phyloP scores from a whole-genome alignment of 73 alveolate species.

The Paramecium primaurelia region DNA sequence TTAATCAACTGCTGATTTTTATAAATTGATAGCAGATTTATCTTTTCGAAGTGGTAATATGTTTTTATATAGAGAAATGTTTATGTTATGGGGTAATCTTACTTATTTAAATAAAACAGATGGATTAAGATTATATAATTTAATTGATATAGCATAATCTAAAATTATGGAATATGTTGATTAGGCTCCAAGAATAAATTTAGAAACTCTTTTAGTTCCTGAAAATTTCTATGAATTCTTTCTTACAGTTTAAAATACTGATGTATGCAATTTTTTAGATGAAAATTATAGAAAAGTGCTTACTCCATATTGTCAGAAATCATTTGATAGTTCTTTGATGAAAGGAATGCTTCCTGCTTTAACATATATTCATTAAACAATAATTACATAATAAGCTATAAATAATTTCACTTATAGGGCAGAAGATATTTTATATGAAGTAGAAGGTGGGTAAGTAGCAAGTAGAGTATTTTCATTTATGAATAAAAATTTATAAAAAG shows the following conservation, averaged over 20 bases:
- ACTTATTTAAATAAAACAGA: background rate
- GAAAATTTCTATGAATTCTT: background rate
- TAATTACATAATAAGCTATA: background rate
- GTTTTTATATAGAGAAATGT: conserved; percentile 15
- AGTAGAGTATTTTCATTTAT: conserved; percentile 1
- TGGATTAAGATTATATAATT: background rate
- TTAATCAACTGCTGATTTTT: background rate
- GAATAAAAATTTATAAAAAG: background rate
- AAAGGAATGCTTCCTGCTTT: background rate
- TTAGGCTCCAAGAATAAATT: conserved; percentile 12
- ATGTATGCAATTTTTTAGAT: background rate
- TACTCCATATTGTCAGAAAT: background rate
- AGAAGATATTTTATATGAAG: background rate
- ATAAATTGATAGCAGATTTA: conserved; percentile 27
- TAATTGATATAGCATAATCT: background rate
- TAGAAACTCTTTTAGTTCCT: background rate
- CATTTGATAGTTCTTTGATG: background rate
- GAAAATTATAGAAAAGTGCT: background rate
- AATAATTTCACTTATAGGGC: conserved; percentile 10
- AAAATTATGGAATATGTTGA: background rate
- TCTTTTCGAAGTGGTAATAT: conserved; percentile 40
- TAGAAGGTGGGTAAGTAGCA: background rate
- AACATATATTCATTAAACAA: background rate
- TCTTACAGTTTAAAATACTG: background rate
- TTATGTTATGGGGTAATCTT: background rate